These are phyloP conservation scores for Trichosporon sp. DNA, from an alignment of 1,284 basidiomycete genomes.

Conservation along the genomic window DNA sequence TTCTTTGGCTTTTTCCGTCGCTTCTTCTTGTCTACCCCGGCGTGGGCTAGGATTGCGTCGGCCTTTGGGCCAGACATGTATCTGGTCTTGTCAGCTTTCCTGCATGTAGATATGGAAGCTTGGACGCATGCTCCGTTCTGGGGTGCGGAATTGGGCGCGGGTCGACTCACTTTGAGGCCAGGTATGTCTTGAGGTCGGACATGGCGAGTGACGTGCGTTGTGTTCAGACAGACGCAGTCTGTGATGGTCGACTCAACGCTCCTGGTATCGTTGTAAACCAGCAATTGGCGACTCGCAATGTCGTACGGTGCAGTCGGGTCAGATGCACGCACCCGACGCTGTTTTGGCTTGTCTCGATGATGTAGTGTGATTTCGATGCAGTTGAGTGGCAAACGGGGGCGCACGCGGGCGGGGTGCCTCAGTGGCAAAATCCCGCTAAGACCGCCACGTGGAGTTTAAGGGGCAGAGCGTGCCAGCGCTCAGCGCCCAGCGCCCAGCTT, in stretches of 20 bases:
- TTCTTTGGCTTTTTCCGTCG: constrained; percentile 62
- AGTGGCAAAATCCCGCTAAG: constrained; percentile 20
- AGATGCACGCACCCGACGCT: neutral
- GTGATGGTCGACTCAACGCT: neutral
- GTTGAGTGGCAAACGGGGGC: neutral
- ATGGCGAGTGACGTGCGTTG: constrained; percentile 20
- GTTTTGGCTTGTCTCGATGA: neutral
- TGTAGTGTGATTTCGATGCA: neutral
- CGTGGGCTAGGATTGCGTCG: constrained; percentile 79
- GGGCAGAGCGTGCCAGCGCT: neutral
- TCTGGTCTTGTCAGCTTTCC: constrained; percentile 23
- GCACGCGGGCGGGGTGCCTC: constrained; percentile 10
- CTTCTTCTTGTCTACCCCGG: constrained; percentile 54
- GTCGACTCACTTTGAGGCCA: constrained; percentile 49
- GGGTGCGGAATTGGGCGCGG: neutral
- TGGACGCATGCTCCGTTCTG: neutral
- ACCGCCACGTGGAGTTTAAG: constrained; percentile 7
- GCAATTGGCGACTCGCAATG: neutral
- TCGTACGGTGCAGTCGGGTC: too few relatives aligned
- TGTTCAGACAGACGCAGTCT: neutral
- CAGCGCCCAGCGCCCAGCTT: neutral
- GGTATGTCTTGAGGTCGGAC: constrained; percentile 51
- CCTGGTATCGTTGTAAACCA: neutral
- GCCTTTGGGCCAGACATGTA: constrained; percentile 98
- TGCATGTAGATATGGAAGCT: neutral